Evolutionary conservation across 768 basidiomycete genomes (phyloP).

Genomic region (Pleurotus ostreatus): DNA sequence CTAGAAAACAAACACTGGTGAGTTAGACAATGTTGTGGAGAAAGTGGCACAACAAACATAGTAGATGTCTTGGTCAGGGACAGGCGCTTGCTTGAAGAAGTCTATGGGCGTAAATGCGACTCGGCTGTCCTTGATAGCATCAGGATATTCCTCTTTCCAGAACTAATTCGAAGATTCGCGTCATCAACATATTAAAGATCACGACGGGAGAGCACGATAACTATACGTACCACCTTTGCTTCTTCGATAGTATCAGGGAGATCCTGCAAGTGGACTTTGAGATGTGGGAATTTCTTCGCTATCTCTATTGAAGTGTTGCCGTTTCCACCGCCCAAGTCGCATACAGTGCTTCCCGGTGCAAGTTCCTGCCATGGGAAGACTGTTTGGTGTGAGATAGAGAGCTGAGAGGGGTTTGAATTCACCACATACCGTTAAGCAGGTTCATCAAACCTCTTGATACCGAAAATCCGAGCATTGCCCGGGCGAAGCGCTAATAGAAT

Average conservation of each 20-base stretch:
- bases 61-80: constrained; percentile 12
- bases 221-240: constrained; percentile 13
- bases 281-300: constrained; percentile 19
- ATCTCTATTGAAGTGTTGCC: constrained; percentile 22
- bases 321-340: constrained; percentile 29
- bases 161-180: constrained; percentile 7
- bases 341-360: constrained; percentile 18
- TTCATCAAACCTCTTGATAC: not conserved
- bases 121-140: constrained; percentile 9
- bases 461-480: constrained; percentile 5
- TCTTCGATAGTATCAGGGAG: constrained; percentile 19
- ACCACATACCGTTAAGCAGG: constrained; percentile 1
- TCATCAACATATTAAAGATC: not conserved
- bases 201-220: not conserved
- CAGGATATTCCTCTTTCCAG: constrained; percentile 12
- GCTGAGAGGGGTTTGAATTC: not conserved
- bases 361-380: constrained; percentile 24
- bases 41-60: constrained; percentile 9
- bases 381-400: constrained; percentile 3
- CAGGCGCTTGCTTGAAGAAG: constrained; percentile 14
- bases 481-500: constrained; percentile 1
- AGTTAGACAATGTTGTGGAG: not conserved
- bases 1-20: not conserved
- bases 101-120: constrained; percentile 14
- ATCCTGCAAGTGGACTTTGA: constrained; percentile 25